A percentile compares a stretch with the other conserved stretches of the same genome.
Evolutionary conservation across 768 basidiomycete species (phyloP).

Genomic region (Pleurotus ostreatus): DNA sequence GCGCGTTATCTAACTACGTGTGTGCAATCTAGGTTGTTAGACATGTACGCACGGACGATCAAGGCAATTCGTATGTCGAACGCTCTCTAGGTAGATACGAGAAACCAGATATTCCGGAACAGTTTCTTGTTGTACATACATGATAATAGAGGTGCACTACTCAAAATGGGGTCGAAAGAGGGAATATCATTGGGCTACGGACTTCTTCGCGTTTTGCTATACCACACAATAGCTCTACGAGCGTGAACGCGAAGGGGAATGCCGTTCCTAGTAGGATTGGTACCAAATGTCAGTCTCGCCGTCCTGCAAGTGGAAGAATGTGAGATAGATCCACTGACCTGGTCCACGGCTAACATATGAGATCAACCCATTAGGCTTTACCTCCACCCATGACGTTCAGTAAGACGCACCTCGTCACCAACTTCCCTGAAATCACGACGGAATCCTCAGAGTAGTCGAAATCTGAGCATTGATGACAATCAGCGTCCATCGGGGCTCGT

Average conservation of each 20-base stretch:
- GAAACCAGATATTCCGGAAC: constrained; percentile 65
- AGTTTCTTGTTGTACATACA: constrained; percentile 63
- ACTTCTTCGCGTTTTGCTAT: constrained; percentile 58
- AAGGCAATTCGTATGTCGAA: constrained; percentile 33
- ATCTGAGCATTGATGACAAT: constrained; percentile 29
- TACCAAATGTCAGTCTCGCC: background rate
- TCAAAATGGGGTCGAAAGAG: constrained; percentile 43
- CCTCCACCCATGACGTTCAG: background rate
- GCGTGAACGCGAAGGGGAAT: constrained; percentile 74
- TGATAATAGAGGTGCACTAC: constrained; percentile 18
- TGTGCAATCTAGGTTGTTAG: too few species aligned
- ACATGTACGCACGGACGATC: constrained; percentile 27
- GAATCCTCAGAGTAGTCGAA: constrained; percentile 73
- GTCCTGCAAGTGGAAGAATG: background rate
- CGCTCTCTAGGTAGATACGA: constrained; percentile 51
- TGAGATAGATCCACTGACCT: constrained; percentile 31
- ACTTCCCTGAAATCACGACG: constrained; percentile 67
- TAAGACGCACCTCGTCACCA: constrained; percentile 67
- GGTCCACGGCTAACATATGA: constrained; percentile 56
- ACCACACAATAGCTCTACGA: constrained; percentile 71
- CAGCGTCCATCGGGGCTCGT: too few species aligned
- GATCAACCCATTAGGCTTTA: background rate
- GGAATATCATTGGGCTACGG: constrained; percentile 68
- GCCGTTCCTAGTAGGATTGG: constrained; percentile 48
- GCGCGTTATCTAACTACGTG: too few species aligned